phyloP scores from a whole-genome alignment of 1,284 basidiomycete genomes.

The Cutaneotrichosporon sp. region DNA sequence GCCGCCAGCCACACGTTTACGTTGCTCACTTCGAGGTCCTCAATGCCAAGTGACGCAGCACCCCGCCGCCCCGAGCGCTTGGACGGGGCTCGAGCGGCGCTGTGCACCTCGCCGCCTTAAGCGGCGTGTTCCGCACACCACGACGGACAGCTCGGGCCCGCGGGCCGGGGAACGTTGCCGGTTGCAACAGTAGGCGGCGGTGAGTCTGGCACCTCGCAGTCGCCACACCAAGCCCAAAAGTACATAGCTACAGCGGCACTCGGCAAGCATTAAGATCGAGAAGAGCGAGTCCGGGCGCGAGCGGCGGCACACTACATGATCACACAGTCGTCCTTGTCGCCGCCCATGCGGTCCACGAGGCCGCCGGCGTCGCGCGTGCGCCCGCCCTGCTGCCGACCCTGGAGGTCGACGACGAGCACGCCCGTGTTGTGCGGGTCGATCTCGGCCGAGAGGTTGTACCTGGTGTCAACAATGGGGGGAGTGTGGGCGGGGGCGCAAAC shows the following conservation, averaged over 20 bases:
- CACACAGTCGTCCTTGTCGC: constrained; percentile 61
- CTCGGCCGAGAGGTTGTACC: constrained; percentile 71
- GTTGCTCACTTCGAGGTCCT: no score
- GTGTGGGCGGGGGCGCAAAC: not conserved
- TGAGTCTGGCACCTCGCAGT: no score
- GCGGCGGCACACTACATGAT: constrained; percentile 66
- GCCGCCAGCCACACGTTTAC: no score
- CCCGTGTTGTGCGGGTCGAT: constrained; percentile 82
- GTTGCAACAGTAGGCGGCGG: no score
- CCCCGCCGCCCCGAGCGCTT: no score
- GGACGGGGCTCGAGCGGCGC: no score
- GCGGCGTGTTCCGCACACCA: no score
- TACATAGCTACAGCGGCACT: not conserved
- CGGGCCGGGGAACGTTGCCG: no score
- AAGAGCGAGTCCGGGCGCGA: no score
- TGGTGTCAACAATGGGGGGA: constrained; percentile 36
- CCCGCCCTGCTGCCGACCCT: constrained; percentile 56
- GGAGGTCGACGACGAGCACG: constrained; percentile 80
- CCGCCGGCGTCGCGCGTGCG: constrained; percentile 53
- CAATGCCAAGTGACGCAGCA: no score
- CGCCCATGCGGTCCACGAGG: constrained; percentile 63
- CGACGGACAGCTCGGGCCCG: no score
- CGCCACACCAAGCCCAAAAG: not conserved
- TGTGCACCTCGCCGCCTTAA: no score
- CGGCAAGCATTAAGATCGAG: not conserved